Evolutionary conservation across 768 basidiomycete species (phyloP), one percentile per base, ranked within the genome.

Genomic region (Phlebiopsis flavidoalba): DNA sequence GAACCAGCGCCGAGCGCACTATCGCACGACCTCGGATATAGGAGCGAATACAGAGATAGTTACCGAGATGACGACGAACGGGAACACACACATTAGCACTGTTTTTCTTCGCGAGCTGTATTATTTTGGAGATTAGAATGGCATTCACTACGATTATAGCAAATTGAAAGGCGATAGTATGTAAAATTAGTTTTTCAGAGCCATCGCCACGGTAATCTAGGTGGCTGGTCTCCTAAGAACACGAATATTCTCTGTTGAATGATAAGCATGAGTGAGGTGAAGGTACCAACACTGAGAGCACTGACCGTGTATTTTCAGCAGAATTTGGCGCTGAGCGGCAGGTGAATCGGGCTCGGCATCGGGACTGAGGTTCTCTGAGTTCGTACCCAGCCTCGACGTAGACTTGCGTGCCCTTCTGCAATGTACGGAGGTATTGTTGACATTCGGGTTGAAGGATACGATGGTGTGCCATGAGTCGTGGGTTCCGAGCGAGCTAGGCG

Each of bases 361-460:
- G 6, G 79, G 72, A 45, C 88, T 87, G n/a, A 8, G 91, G 82
- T 60, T 93, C 89, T 43, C 86, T 83, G 22, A 93, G 72, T 71
- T 93, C 91, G 62, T 81, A 93, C 65, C 77, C 79, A 31, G 91
- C 86, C 71, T 95, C 93, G 37, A 91, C 91, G 62, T 85, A 93
- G 17, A 95, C 92, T 60, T 77, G 84, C 53, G 82, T 75, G 5
- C 93, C 93, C 64, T 89, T 90, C 66, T 73, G 80, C 45, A 95
- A 70, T 47, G 74, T 83, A 60, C 75, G 78, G 37, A 95, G 81
- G 67, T 82, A 91, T 77, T 83, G 64, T 86, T 87, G n/a, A 83
- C 66, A 45, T 48, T 4, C 8, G 84, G 79, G n/a, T 75, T 75
- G 78, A 94, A 94, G 24, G 87, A 93, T 52, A 93, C 67, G 52